A percentile compares a stretch with the other conserved stretches of the same genome.
These are phyloP conservation scores for Cladosporium sp. DNA, from an alignment of 2,329 filamentous ascomycete species.

Conservation along the genomic window DNA sequence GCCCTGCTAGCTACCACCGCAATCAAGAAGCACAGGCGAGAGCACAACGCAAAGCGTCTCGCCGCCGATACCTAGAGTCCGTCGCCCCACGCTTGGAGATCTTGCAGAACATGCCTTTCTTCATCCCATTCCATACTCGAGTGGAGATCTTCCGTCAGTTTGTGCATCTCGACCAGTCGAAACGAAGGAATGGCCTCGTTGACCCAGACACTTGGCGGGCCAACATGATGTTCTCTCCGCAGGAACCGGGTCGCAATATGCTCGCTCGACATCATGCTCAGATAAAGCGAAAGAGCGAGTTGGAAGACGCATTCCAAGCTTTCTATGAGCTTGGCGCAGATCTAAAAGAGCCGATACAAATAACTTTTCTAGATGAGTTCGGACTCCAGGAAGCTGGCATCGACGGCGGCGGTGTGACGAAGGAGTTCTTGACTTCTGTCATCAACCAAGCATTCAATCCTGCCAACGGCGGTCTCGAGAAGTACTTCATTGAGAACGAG, in stretches of 20 bases:
- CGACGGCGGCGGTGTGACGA: conserved; percentile 93
- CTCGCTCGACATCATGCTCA: conserved; percentile 62
- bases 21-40: conserved; percentile 52
- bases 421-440: conserved; percentile 88
- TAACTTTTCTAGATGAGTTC: conserved; percentile 91
- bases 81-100: conserved; percentile 85
- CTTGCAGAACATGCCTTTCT: conserved; percentile 91
- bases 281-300: conserved; percentile 71
- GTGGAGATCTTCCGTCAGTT: conserved; percentile 93
- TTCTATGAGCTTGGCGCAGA: conserved; percentile 77
- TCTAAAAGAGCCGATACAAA: conserved; percentile 91
- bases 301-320: conserved; percentile 76
- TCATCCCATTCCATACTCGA: conserved; percentile 84
- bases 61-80: conserved; percentile 66
- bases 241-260: conserved; percentile 35
- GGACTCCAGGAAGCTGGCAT: conserved; percentile 84
- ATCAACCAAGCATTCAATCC: conserved; percentile 76
- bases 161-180: conserved; percentile 71
- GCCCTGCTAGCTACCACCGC: conserved; percentile 11
- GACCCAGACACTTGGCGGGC: conserved; percentile 70
- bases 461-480: conserved; percentile 28
- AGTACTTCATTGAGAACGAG: conserved; percentile 74
- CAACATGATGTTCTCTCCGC: conserved; percentile 34
- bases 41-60: conserved; percentile 60
- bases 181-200: conserved; percentile 59